phyloP scores from a whole-genome alignment of 1,139 yeast genomes.

The Saccharomyces hybrid region DNA sequence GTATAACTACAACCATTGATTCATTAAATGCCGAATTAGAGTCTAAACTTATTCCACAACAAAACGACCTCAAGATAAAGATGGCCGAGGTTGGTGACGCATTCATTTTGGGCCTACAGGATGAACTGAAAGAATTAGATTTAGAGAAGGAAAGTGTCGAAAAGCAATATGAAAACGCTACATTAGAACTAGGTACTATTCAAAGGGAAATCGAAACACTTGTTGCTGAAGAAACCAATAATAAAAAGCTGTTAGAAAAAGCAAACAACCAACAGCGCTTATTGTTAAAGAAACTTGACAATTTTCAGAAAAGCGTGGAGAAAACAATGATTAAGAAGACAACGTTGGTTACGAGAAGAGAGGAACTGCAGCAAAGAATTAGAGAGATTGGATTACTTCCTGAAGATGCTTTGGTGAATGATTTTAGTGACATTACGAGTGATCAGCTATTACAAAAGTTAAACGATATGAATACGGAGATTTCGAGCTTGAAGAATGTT shows the following conservation, averaged over 20 bases:
- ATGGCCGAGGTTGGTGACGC: slow-evolving; percentile 16
- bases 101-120: slow-evolving; percentile 21
- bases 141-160: slow-evolving; percentile 18
- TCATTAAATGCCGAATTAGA: slow-evolving; percentile 50
- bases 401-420: slow-evolving; percentile 64
- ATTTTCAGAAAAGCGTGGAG: slow-evolving; percentile 58
- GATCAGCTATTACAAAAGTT: slow-evolving; percentile 50
- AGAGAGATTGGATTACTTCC: slow-evolving; percentile 82
- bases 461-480: slow-evolving; percentile 48
- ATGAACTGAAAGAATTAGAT: slow-evolving; percentile 32
- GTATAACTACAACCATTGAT: slow-evolving; percentile 46
- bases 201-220: slow-evolving; percentile 27
- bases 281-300: slow-evolving; percentile 51
- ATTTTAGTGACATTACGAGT: slow-evolving; percentile 39
- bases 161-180: slow-evolving; percentile 29
- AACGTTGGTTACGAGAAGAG: slow-evolving; percentile 52
- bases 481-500: slow-evolving; percentile 65
- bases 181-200: slow-evolving; percentile 31
- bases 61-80: slow-evolving; percentile 19
- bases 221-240: slow-evolving; percentile 26
- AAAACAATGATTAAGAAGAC: slow-evolving; percentile 59
- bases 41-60: slow-evolving; percentile 45
- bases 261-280: slow-evolving; percentile 52
- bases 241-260: slow-evolving; percentile 40
- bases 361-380: slow-evolving; percentile 64